Base-by-base conservation (phyloP, 1,139 yeast genomes). In the Yamadazyma diospyri region DNA sequence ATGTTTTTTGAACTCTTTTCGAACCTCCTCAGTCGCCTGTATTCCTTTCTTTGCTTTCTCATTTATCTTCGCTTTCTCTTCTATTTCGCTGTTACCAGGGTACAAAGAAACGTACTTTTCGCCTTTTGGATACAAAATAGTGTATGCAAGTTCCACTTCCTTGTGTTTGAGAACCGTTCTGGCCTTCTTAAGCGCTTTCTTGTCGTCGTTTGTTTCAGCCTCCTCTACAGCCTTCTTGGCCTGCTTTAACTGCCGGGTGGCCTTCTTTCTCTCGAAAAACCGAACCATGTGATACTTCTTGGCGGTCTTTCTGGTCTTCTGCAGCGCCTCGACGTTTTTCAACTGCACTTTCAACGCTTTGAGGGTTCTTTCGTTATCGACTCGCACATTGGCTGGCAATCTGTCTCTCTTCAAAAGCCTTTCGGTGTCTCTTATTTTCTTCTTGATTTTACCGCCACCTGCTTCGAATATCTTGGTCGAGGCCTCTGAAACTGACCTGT, bases 261-360 rank as follows among this genome's bases (percentile, higher is more conserved):
- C 95, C 70, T 92, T 94, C 62, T 89, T 87, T 48, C 74, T 75
- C 57, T 92, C 98, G 43, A 92, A 86, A 52, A 94, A 92, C 44
- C 94, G 72, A 30, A 92, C 92, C 94, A 88, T 89, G 52, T 87
- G 97, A 56, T 94, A 92, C 58, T 81, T 85, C 46, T 80, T 74
- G n/a, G 87, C 78, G 29, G 72, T 62, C 36, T 76, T 73, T 46
- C 73, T 76, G 6, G 79, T 76, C 45, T 71, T 72, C 31, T 70
- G 64, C 25, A 67, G 65, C 20, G 58, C 42, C 42, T 75, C 72
- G 8, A 78, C 76, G 31, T 70, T 70, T 35, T 68, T 72, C 33
- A 88, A 65, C 51, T 89, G 95, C 3, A 72, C 62, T 38, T 75
- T 70, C 36, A 88, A 62, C 0, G 94, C 89, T 36, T 76, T 77